Conservation (phyloP, 176 grass and related monocot species). For the Juncus inflexus region DNA sequence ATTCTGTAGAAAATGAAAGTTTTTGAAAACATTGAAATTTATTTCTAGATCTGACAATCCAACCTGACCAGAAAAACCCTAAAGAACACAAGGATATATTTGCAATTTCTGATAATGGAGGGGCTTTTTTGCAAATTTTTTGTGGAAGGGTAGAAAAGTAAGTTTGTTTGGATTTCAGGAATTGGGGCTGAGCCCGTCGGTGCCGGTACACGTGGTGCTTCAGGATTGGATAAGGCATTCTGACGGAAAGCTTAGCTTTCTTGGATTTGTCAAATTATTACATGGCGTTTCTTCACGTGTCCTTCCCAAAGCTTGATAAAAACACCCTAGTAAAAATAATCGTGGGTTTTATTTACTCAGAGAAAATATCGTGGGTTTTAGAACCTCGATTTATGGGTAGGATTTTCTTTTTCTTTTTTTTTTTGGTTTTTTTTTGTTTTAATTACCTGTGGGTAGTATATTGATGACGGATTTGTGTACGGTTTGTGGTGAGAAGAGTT, state of each 20-base stretch:
- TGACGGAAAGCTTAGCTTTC: conserved; percentile 92
- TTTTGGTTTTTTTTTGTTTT: background rate
- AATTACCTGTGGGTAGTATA: conserved; percentile 26
- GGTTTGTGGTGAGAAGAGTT: conserved; percentile 18
- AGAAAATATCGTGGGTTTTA: conserved; percentile 11
- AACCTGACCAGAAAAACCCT: too few relatives aligned
- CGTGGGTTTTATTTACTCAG: background rate
- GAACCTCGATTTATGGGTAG: conserved; percentile 22
- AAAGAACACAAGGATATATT: too few relatives aligned
- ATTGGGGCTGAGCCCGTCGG: conserved; percentile 85
- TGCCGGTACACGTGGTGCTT: conserved; percentile 93
- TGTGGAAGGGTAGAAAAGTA: too few relatives aligned
- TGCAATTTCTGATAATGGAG: too few relatives aligned
- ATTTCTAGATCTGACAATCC: too few relatives aligned
- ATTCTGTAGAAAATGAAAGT: background rate
- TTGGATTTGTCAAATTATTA: conserved; percentile 95
- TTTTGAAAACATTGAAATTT: too few relatives aligned
- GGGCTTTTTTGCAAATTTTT: too few relatives aligned
- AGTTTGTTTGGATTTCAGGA: conserved; percentile 44
- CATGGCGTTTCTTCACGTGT: conserved; percentile 77
- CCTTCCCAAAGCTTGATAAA: conserved; percentile 58
- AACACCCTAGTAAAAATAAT: conserved; percentile 2
- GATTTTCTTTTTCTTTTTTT: background rate
- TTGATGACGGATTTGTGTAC: conserved; percentile 18
- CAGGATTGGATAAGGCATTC: conserved; percentile 96